Conservation (phyloP, 495 filamentous ascomycete genomes). For the Peziza echinospora region DNA sequence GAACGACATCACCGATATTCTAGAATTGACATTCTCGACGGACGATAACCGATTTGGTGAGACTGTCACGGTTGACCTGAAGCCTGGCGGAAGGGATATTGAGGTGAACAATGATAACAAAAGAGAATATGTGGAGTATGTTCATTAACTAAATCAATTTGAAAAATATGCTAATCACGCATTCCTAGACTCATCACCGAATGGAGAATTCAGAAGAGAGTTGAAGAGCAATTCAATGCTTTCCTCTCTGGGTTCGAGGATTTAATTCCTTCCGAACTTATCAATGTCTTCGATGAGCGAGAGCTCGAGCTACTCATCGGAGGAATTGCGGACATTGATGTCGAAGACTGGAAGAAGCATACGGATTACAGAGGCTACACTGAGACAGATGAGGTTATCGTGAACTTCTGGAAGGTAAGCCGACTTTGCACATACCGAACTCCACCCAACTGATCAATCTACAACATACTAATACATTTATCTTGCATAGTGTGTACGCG, state of each 20-base stretch:
- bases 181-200: constrained; percentile 60
- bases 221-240: constrained; percentile 92
- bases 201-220: constrained; percentile 97
- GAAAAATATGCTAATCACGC: constrained; percentile 7
- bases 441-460: background rate
- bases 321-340: constrained; percentile 97
- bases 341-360: constrained; percentile 99
- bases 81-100: constrained; percentile 72
- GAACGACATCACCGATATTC: constrained; percentile 76
- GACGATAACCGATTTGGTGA: constrained; percentile 97
- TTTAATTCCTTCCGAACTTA: constrained; percentile 83
- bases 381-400: constrained; percentile 86
- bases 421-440: background rate
- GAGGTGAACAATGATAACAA: constrained; percentile 96
- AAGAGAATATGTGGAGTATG: constrained; percentile 78
- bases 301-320: constrained; percentile 93
- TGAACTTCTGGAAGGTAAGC: constrained; percentile 91
- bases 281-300: constrained; percentile 97
- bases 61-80: constrained; percentile 74
- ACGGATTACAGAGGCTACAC: constrained; percentile 99
- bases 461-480: constrained; percentile 5
- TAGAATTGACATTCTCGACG: constrained; percentile 86
- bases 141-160: too few relatives aligned
- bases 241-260: constrained; percentile 97
- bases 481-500: constrained; percentile 41